phyloP scores from a whole-genome alignment of 352 stramenopile genomes.

The Pythium oligandrum region DNA sequence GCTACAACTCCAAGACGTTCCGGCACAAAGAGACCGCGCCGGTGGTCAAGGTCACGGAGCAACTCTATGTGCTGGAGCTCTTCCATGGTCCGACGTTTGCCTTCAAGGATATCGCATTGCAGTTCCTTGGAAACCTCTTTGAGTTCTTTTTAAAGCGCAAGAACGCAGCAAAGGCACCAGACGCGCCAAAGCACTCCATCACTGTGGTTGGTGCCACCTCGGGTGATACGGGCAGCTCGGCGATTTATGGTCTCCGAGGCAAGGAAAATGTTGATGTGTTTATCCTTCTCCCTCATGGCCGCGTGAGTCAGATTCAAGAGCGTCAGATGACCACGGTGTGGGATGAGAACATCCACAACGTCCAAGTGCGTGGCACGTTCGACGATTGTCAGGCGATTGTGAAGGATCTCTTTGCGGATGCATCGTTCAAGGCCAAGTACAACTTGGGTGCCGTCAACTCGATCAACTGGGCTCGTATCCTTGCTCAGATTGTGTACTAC shows the following conservation, averaged over 20 bases:
- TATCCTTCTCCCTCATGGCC: conserved; percentile 96
- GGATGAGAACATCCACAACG: conserved; percentile 98
- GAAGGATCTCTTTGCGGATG: conserved; percentile 96
- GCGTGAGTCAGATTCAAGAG: conserved; percentile 97
- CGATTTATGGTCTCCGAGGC: conserved; percentile 97
- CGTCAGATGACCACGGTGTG: conserved; percentile 98
- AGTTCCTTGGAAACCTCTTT: conserved; percentile 99
- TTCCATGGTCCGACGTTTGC: conserved; percentile 99
- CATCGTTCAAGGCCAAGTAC: conserved; percentile 89
- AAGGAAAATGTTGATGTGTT: conserved; percentile 98
- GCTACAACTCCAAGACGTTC: conserved; percentile 91
- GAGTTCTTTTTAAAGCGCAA: conserved; percentile 97
- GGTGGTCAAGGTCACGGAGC: conserved; percentile 87
- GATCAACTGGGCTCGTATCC: conserved; percentile 99
- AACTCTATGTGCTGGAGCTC: conserved; percentile 93
- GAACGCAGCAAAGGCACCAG: conserved; percentile 56
- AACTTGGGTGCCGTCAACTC: conserved; percentile 98
- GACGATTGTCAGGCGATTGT: conserved; percentile 99
- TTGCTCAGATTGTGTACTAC: conserved; percentile 99
- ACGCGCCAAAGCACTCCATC: conserved; percentile 73
- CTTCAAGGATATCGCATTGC: conserved; percentile 99
- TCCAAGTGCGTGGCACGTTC: conserved; percentile 94
- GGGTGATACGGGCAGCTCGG: conserved; percentile 96
- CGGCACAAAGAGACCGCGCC: conserved; percentile 92
- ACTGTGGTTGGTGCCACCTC: conserved; percentile 98